Evolutionary conservation across 768 basidiomycete genomes (phyloP), one percentile per base, ranked within the genome.

Genomic region (Pleurotus tuber-regium): DNA sequence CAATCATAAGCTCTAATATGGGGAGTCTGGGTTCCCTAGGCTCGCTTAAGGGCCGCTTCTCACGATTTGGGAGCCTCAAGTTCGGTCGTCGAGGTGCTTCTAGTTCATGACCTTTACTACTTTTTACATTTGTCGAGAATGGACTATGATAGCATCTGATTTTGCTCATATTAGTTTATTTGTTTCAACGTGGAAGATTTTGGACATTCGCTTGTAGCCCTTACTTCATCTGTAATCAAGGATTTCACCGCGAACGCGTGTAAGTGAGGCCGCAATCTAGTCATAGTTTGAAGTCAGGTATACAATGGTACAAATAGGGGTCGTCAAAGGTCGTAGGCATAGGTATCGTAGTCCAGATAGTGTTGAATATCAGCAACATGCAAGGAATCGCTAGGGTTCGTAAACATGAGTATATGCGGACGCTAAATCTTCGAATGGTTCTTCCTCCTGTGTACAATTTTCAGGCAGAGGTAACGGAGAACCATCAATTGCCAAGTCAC

Each of bases 1-100:
- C 87, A 9, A 72, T 82, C 11, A 76, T 79, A 53, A 75, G 77
- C 16, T 87, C 87, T 2, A 82, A 82, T 35, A 75, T 85, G 54
- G 83, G 85, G 43, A 83, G 78, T 58, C 68, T 78, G 46, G 75
- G 76, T 11, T 82, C 72, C 21, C 72, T 78, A 54, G 78, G 80
- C 8, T 87, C 86, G 3, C 69, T 90, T 42, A 85, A 80, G 62
- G 87, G 83, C 1, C 82, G 89, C 10, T 80, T 90, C 59, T 87
- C 87, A 31, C 79, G 86, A 40, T 84, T 92, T 53, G 87, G 88
- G 18, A 89, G 86, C 61, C 69, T 90, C 14, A 84, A 73, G 56
- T 86, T 87, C 64, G 83, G 83, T 24, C 75, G 85, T 43, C 75
- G 78, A 33, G 63, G 63, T 19, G 61, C 61, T 35, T 57, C 64